These are phyloP conservation scores for Sparassis latifolia DNA, from an alignment of 1,284 basidiomycete species.

Conservation along the genomic window DNA sequence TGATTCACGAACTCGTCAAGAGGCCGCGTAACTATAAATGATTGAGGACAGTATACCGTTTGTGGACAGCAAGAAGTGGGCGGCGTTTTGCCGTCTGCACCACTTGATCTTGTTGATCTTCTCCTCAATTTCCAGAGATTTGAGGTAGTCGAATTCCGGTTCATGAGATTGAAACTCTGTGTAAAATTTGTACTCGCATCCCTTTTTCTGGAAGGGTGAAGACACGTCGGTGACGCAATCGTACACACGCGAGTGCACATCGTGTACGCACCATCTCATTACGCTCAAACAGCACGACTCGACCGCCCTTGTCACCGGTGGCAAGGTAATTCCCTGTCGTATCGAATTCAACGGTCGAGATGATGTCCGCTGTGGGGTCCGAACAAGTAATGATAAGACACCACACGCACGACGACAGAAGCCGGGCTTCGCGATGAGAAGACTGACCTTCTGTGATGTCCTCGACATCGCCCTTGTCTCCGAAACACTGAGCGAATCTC, in stretches of 20 bases:
- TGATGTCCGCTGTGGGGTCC: slow-evolving; percentile 80
- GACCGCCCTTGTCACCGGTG: slow-evolving; percentile 98
- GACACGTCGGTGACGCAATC: neutral
- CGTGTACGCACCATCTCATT: slow-evolving; percentile 82
- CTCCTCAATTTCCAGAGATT: slow-evolving; percentile 99
- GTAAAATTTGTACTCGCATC: slow-evolving; percentile 99
- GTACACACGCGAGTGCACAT: slow-evolving; percentile 6
- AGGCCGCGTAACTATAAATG: neutral
- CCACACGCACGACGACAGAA: neutral
- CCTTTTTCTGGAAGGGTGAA: slow-evolving; percentile 76
- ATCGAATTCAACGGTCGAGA: slow-evolving; percentile 99
- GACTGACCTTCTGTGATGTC: slow-evolving; percentile 95
- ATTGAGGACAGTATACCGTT: slow-evolving; percentile 58
- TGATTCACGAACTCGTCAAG: neutral
- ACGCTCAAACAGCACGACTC: slow-evolving; percentile 97
- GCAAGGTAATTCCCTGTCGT: slow-evolving; percentile 99
- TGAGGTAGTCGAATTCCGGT: slow-evolving; percentile 99
- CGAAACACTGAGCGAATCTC: slow-evolving; percentile 99
- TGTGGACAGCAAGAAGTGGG: slow-evolving; percentile 95
- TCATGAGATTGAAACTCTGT: slow-evolving; percentile 99
- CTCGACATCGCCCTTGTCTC: slow-evolving; percentile 98
- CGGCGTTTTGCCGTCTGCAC: slow-evolving; percentile 97
- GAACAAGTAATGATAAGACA: neutral
- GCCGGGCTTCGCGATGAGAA: slow-evolving; percentile 8
- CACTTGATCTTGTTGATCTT: slow-evolving; percentile 99